Conservation (phyloP, 257 asterid genomes). For the Primulina eburnea region DNA sequence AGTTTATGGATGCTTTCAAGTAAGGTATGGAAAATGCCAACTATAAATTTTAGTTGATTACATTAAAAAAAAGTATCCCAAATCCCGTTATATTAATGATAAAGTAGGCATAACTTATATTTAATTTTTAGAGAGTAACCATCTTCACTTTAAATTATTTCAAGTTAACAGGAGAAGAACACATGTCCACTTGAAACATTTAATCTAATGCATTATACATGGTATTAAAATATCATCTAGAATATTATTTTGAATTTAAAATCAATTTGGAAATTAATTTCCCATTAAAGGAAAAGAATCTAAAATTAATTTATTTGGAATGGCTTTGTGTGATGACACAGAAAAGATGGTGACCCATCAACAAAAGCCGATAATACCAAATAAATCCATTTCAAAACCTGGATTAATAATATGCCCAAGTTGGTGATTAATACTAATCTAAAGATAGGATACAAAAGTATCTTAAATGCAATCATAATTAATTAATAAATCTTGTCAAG, state of each 20-base stretch:
- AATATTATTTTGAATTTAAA: neutral
- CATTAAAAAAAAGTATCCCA: too few relatives aligned
- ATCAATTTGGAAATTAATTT: neutral
- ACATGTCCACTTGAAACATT: neutral
- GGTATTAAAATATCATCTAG: neutral
- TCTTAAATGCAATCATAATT: neutral
- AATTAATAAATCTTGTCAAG: neutral
- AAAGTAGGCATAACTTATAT: too few relatives aligned
- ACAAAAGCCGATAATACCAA: neutral
- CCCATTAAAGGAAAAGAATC: neutral
- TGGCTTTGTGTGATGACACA: neutral
- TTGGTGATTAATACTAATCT: neutral
- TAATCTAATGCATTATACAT: neutral
- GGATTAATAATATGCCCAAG: neutral
- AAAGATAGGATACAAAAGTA: too few relatives aligned
- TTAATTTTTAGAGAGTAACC: neutral
- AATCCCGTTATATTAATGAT: neutral
- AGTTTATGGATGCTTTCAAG: too few relatives aligned
- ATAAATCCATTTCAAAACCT: neutral
- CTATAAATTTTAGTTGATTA: too few relatives aligned
- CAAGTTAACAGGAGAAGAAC: neutral
- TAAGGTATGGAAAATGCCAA: too few relatives aligned
- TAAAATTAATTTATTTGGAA: too few relatives aligned
- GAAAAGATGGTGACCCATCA: neutral
- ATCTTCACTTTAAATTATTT: too few relatives aligned